A percentile compares a stretch with the other conserved stretches of the same genome.
These are phyloP conservation scores for Erythrophleum fordii DNA, from an alignment of 306 rosid genomes.

Conservation along the genomic window DNA sequence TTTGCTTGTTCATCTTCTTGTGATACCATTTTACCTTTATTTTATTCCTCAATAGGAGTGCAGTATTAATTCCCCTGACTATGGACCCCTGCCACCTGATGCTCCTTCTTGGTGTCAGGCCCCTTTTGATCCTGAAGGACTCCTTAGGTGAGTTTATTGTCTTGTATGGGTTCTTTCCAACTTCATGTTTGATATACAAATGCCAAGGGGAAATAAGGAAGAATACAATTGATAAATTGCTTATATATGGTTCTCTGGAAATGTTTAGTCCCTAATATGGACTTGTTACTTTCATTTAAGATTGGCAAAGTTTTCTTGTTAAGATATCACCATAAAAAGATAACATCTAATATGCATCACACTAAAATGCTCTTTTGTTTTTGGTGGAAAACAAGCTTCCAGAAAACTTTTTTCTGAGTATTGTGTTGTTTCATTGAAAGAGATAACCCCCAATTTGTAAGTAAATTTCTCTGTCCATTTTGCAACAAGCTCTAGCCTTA, in stretches of 20 bases:
- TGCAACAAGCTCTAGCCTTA: slow-evolving; percentile 20
- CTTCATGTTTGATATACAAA: slow-evolving; percentile 1
- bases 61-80: slow-evolving; percentile 80
- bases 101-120: slow-evolving; percentile 99
- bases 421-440: neutral
- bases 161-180: neutral
- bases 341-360: neutral
- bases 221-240: neutral
- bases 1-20: neutral
- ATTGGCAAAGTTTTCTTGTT: neutral
- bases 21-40: neutral
- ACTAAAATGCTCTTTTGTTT: neutral
- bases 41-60: slow-evolving; percentile 61
- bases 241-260: neutral
- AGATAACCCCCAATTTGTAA: neutral
- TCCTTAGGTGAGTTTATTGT: slow-evolving; percentile 63
- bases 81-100: slow-evolving; percentile 83
- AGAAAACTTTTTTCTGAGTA: neutral
- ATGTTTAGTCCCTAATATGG: neutral
- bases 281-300: neutral
- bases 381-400: neutral
- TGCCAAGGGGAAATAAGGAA: neutral
- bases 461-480: neutral
- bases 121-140: slow-evolving; percentile 98
- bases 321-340: neutral